These are phyloP conservation scores for Mariannaea sp. DNA, from an alignment of 2,329 filamentous ascomycete species.

Conservation along the genomic window DNA sequence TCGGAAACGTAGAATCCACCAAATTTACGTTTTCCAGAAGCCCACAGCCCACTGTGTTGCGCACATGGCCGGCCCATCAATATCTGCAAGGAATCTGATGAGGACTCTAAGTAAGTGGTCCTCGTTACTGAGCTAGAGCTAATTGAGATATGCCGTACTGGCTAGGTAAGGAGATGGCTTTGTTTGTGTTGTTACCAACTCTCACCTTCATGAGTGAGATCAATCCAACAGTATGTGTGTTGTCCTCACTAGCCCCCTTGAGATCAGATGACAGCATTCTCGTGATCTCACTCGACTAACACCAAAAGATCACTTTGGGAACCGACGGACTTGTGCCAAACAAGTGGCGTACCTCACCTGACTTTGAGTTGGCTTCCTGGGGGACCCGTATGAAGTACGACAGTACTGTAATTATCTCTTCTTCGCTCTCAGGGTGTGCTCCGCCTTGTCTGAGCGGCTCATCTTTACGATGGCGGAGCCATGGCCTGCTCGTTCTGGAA, in stretches of 20 bases:
- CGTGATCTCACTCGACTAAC: not conserved
- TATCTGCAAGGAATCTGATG: slow-evolving; percentile 19
- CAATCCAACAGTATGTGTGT: not conserved
- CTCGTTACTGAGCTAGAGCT: not conserved
- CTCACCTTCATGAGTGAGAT: not conserved
- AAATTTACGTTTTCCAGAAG: slow-evolving; percentile 29
- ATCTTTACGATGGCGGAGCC: not conserved
- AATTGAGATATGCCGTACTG: not conserved
- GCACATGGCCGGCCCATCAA: slow-evolving; percentile 13
- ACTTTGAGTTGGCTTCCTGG: slow-evolving; percentile 22
- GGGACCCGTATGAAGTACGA: too few species aligned
- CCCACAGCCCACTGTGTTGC: slow-evolving; percentile 2
- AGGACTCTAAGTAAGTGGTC: not conserved
- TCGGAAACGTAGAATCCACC: slow-evolving; percentile 19
- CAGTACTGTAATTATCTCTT: too few species aligned
- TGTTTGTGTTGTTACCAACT: not conserved
- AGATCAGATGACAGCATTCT: not conserved
- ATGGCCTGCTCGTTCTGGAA: slow-evolving; percentile 33
- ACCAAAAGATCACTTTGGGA: slow-evolving; percentile 1
- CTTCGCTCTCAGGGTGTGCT: too few species aligned
- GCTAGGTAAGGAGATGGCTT: too few species aligned
- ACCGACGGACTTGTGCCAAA: slow-evolving; percentile 18
- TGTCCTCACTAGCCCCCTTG: not conserved
- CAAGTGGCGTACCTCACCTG: slow-evolving; percentile 32
- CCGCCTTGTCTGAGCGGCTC: slow-evolving; percentile 1